Percentiles rank a stretch among this genome's conserved stretches.
Evolutionary conservation across 2,329 filamentous ascomycete genomes (phyloP).

Genomic region (Hymenoscyphus occultus): DNA sequence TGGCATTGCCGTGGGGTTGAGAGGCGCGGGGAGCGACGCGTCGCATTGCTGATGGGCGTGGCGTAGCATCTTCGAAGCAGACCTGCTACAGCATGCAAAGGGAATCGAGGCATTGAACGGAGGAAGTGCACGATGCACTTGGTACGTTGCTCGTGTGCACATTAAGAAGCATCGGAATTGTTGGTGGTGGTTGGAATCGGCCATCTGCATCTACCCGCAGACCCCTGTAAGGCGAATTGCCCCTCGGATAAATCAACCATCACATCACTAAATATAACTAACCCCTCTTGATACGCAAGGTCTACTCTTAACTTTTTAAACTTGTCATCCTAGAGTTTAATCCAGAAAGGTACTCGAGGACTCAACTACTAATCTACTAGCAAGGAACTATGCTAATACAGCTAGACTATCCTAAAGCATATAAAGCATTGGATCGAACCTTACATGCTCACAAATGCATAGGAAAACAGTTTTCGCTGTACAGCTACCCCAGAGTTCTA

Average conservation of each 20-base stretch:
- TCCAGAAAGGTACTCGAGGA: too few relatives aligned
- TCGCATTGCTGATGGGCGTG: slow-evolving; percentile 23
- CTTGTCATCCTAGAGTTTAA: too few relatives aligned
- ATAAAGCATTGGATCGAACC: not conserved
- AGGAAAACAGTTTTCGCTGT: slow-evolving; percentile 2
- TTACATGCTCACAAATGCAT: not conserved
- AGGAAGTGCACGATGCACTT: slow-evolving; percentile 2
- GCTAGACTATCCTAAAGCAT: too few relatives aligned
- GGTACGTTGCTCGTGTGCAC: not conserved
- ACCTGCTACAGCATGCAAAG: slow-evolving; percentile 29
- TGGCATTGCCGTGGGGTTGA: not conserved
- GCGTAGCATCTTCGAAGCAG: slow-evolving; percentile 31
- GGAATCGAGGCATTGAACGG: slow-evolving; percentile 30
- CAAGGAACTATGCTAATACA: too few relatives aligned
- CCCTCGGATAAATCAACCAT: too few relatives aligned
- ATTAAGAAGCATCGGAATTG: not conserved
- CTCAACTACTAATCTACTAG: too few relatives aligned
- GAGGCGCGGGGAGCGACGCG: slow-evolving; percentile 1
- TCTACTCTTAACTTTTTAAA: too few relatives aligned
- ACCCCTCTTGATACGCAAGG: too few relatives aligned
- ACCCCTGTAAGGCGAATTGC: too few relatives aligned
- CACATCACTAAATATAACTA: too few relatives aligned
- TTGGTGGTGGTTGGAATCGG: not conserved
- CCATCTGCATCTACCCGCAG: too few relatives aligned
- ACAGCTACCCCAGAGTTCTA: slow-evolving; percentile 28